Base-by-base conservation (phyloP, 1,284 basidiomycete genomes). In the Ganoderma lingzhi region DNA sequence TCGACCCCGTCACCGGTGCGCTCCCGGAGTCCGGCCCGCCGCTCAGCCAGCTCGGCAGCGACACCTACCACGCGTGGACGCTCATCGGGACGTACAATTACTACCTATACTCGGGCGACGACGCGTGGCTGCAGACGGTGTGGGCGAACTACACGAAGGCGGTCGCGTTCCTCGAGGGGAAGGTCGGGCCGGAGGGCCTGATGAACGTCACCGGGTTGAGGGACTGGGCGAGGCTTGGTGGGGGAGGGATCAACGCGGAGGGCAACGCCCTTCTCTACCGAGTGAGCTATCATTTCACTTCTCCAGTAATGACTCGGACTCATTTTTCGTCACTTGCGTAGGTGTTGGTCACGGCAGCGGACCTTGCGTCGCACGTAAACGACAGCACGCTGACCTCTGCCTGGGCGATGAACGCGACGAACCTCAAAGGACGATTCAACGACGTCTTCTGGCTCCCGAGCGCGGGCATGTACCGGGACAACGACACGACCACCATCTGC, bases 21-120 rank as follows among this genome's bases (percentile, higher is more conserved):
- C 78, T 89, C 0, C 87, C 87, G 1, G 87, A 88, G 73, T 87
- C 86, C 5, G 88, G 88, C 0, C 87, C 87, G 5, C 87, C 87
- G 0, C 80, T 89, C 19, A 88, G 84, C 68, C 86, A 88, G 72
- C 78, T 80, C 37, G 86, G 84, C 53, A 81, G 79, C 65, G 80
- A 82, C 64, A 83, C 83, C 2, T 85, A 85, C 68, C 83, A 84
- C 70, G 78, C 79, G 12, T 85, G 84, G 84, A 83, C 83, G 23
- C 81, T 86, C 66, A 83, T 85, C 65, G 84, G 84, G n/a, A 79
- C 81, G 3, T 79, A 84, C 75, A 84, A 83, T 73, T 83, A 84
- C 75, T 83, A 77, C 67, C 73, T 86, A 28, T 86, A 84, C 74
- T 82, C 85, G 0, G 86, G 86, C 0, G 86, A 88, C 70, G 67